Conservation (phyloP, 768 basidiomycete species). For the Rhodosporidiobolus odoratus region DNA sequence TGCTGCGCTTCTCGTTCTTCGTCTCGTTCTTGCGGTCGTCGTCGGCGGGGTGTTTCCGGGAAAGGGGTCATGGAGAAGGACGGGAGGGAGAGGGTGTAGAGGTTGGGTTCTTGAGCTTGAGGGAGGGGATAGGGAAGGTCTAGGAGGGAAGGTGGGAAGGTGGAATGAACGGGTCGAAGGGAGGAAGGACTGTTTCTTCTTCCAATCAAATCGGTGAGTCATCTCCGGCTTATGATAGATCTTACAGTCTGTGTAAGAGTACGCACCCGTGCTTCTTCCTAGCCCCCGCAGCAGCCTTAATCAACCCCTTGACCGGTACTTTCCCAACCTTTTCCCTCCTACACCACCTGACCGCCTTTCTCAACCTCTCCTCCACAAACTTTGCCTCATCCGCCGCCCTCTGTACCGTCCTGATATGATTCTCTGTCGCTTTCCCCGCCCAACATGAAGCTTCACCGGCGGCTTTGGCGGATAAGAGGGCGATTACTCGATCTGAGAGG, state of each 20-base stretch:
- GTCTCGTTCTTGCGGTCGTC: background rate
- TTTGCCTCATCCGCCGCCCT: conserved; percentile 13
- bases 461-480: background rate
- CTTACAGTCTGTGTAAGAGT: background rate
- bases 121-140: conserved; percentile 30
- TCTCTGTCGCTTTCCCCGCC: conserved; percentile 11
- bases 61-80: too few species aligned
- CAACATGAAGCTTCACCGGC: background rate
- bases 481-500: background rate
- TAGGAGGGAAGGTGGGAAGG: conserved; percentile 13
- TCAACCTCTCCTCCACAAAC: conserved; percentile 24
- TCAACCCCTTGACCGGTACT: conserved; percentile 9
- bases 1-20: background rate
- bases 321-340: background rate
- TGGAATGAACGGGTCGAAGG: background rate
- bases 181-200: background rate
- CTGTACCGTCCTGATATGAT: conserved; percentile 3
- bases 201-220: background rate
- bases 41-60: too few species aligned
- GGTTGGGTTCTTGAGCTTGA: conserved; percentile 3
- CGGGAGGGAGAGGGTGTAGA: conserved; percentile 5
- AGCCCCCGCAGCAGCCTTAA: background rate
- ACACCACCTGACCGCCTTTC: conserved; percentile 16
- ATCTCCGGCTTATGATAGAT: too few species aligned
- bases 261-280: conserved; percentile 17